phyloP scores from a whole-genome alignment of 169 alveolate genomes.

The Prorocentrum cordatum region DNA sequence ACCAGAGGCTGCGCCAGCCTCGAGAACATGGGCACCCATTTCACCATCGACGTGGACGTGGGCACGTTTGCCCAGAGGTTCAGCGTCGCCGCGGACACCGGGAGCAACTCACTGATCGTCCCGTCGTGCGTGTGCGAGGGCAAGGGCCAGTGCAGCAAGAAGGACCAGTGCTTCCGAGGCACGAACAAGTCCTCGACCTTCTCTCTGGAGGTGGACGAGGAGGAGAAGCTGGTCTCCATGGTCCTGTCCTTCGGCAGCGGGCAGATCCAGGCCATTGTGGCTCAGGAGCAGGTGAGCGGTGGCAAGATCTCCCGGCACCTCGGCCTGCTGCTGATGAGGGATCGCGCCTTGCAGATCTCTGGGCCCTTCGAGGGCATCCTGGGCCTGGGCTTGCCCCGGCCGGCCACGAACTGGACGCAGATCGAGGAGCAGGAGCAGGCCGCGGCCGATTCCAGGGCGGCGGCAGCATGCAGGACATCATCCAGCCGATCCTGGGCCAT shows the following conservation, averaged over 20 bases:
- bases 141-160: neutral
- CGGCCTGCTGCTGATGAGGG: neutral
- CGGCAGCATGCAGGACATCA: too few relatives aligned
- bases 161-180: constrained; percentile 24
- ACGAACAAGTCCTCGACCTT: constrained; percentile 20
- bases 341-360: neutral
- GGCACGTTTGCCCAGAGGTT: constrained; percentile 35
- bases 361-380: constrained; percentile 39
- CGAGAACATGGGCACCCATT: constrained; percentile 10
- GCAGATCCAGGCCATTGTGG: too few relatives aligned
- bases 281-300: too few relatives aligned
- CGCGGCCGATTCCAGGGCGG: too few relatives aligned
- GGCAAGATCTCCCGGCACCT: too few relatives aligned
- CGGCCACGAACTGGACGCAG: too few relatives aligned
- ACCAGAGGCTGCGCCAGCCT: too few relatives aligned
- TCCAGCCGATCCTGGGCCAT: too few relatives aligned
- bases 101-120: constrained; percentile 27
- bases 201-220: too few relatives aligned
- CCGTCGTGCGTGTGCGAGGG: constrained; percentile 28
- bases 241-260: too few relatives aligned
- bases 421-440: too few relatives aligned
- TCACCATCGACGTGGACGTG: neutral
- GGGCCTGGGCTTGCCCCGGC: constrained; percentile 62
- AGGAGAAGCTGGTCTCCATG: too few relatives aligned
- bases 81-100: constrained; percentile 45